These are phyloP conservation scores for Spergularia marina DNA, from an alignment of 148 eudicot genomes.

Conservation along the genomic window DNA sequence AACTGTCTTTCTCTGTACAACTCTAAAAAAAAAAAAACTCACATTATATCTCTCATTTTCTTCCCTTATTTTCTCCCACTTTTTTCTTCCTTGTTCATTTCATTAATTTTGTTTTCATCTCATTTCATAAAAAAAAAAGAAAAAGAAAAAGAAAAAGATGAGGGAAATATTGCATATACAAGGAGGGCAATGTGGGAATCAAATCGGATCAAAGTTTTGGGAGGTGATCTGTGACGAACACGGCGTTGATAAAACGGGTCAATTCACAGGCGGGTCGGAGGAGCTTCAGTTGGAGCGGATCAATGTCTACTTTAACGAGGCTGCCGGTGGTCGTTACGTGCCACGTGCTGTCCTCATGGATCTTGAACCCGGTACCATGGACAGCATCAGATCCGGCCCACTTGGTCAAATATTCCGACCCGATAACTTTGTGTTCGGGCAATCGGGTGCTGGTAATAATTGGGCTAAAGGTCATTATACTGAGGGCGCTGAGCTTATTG, in stretches of 20 bases:
- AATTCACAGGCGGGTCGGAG: slow-evolving; percentile 27
- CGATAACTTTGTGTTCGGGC: slow-evolving; percentile 74
- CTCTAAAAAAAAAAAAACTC: too few species aligned
- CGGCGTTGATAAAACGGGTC: slow-evolving; percentile 50
- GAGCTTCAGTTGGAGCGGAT: slow-evolving; percentile 60
- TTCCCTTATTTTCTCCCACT: too few species aligned
- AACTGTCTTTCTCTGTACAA: too few species aligned
- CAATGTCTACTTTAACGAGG: slow-evolving; percentile 72
- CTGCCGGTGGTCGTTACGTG: slow-evolving; percentile 57
- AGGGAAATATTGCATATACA: slow-evolving; percentile 55
- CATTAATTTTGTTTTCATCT: too few species aligned
- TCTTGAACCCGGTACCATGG: slow-evolving; percentile 88
- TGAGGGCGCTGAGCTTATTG: slow-evolving; percentile 79
- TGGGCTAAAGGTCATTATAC: slow-evolving; percentile 87
- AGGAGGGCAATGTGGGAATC: slow-evolving; percentile 82
- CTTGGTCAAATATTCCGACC: slow-evolving; percentile 67
- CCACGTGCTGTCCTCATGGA: slow-evolving; percentile 79
- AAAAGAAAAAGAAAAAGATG: slow-evolving; percentile 23
- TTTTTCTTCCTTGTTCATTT: too few species aligned
- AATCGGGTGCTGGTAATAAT: slow-evolving; percentile 77
- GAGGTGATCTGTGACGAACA: slow-evolving; percentile 78
- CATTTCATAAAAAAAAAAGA: too few species aligned
- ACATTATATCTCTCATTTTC: too few species aligned
- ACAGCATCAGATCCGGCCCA: slow-evolving; percentile 67
- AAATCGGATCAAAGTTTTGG: slow-evolving; percentile 79